These are phyloP conservation scores for Nakataea oryzae DNA, from an alignment of 2,329 filamentous ascomycete species.

Conservation along the genomic window DNA sequence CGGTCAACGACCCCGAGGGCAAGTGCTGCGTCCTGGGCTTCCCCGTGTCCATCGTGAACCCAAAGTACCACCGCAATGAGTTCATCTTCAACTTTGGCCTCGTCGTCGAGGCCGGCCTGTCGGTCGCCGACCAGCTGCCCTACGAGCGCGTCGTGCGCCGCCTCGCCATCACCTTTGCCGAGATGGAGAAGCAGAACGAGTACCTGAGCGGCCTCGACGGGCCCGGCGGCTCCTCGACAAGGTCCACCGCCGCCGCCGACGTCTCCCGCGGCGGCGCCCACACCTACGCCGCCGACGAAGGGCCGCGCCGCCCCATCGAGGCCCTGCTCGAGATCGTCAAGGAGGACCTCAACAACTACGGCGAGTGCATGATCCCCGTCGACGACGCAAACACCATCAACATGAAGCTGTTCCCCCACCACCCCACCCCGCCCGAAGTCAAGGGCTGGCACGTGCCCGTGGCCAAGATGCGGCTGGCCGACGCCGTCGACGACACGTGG, in stretches of 20 bases:
- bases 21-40: constrained; percentile 75
- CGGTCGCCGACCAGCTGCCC: constrained; percentile 56
- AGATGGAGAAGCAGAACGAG: constrained; percentile 82
- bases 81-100: constrained; percentile 98
- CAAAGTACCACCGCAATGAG: constrained; percentile 80
- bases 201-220: constrained; percentile 49
- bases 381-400: constrained; percentile 92
- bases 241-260: constrained; percentile 29
- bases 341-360: constrained; percentile 91
- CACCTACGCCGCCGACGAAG: constrained; percentile 9
- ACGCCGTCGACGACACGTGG: constrained; percentile 58
- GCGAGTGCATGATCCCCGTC: constrained; percentile 96
- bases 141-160: constrained; percentile 82
- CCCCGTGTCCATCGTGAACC: constrained; percentile 76
- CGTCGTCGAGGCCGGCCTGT: constrained; percentile 25
- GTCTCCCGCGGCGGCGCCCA: constrained; percentile 36
- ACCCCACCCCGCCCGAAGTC: constrained; percentile 65
- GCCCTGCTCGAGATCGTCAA: constrained; percentile 71
- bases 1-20: constrained; percentile 60
- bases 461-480: constrained; percentile 52
- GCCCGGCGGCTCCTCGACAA: background rate
- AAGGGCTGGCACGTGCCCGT: constrained; percentile 88
- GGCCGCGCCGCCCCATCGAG: constrained; percentile 59
- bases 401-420: constrained; percentile 86
- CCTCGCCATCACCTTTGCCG: constrained; percentile 74